Evolutionary conservation across 202 grass and related monocot species (phyloP).

Genomic region (Digitaria exilis): DNA sequence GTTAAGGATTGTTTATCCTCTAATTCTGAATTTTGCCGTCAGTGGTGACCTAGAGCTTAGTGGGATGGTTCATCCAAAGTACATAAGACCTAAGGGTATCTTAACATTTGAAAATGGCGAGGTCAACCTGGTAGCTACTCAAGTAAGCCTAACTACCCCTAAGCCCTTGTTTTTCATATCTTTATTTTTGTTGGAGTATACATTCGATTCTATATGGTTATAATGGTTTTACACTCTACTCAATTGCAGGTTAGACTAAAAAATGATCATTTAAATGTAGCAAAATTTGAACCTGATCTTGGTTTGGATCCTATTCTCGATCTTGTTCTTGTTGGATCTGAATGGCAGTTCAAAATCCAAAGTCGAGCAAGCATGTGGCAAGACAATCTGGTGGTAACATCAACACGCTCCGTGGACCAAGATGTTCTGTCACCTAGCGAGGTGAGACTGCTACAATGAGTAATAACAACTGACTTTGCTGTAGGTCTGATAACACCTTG

Average conservation of each 20-base stretch:
- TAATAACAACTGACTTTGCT: slow-evolving; percentile 21
- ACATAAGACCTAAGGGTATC: slow-evolving; percentile 88
- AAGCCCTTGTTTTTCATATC: slow-evolving; percentile 36
- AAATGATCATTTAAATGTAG: slow-evolving; percentile 92
- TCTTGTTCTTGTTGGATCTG: slow-evolving; percentile 91
- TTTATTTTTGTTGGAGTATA: background rate
- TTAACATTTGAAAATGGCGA: slow-evolving; percentile 98
- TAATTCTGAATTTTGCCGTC: slow-evolving; percentile 97
- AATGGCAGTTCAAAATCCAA: slow-evolving; percentile 98
- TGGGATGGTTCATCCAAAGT: slow-evolving; percentile 89
- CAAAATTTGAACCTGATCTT: slow-evolving; percentile 98
- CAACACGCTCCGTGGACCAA: slow-evolving; percentile 91
- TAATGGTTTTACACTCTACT: slow-evolving; percentile 33
- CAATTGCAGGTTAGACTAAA: slow-evolving; percentile 89
- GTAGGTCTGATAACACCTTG: slow-evolving; percentile 16
- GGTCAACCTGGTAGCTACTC: slow-evolving; percentile 97
- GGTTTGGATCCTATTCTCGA: slow-evolving; percentile 95
- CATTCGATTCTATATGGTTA: slow-evolving; percentile 16
- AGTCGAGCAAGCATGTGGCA: slow-evolving; percentile 98
- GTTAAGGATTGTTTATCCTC: slow-evolving; percentile 90
- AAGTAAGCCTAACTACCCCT: slow-evolving; percentile 54
- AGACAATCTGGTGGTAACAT: slow-evolving; percentile 90
- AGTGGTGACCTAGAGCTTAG: slow-evolving; percentile 90
- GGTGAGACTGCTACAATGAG: slow-evolving; percentile 44
- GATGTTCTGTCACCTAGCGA: slow-evolving; percentile 92